Base-by-base conservation (phyloP, 2,329 filamentous ascomycete genomes). In the Aschersonia sp. region DNA sequence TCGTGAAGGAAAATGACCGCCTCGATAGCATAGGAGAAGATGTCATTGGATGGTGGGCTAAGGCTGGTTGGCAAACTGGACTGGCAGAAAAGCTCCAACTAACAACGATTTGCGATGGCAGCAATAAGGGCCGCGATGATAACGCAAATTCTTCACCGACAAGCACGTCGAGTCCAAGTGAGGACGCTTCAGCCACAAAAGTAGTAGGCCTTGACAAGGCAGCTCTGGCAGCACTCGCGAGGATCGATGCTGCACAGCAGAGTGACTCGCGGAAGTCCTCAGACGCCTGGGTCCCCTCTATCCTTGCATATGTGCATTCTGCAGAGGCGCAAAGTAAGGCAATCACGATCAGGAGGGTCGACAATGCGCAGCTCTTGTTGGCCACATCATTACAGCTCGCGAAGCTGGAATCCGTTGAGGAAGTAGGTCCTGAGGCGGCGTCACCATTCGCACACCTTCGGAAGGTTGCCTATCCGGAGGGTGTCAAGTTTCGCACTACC, bases 41-140 rank as follows among this genome's bases (percentile, higher is more conserved):
- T 58, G 80, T 96, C 5, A 72, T 97, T 12, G 89, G 89, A 5
- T 95, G 87, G 85, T 95, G 89, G 89, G 87, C 89, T 35, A 97
- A 97, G 63, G 81, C 91, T 1, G 81, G 82, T 48, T 98, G 92
- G 92, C 89, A 97, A 63, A 72, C 77, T 3, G 85, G 87, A 0
- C 70, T 96, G 3, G 78, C 77, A 1, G 78, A 84, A 46, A 96
- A 94, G 64, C 73, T 97, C 5, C 77, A 81, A 1, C 68, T 95
- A 47, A 69, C 77, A 45, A 72, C 82, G 43, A 75, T 91, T 4
- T 71, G 75, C 10, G 58, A 61, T 12, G 59, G 69, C 60, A 50
- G 61, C n/a, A 59, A 69, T 60, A 49, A 61, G 61, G 47, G 62
- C 6, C 59, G 65, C 1, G 63, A 65, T 10, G 62, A 67, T n/a